phyloP scores from a whole-genome alignment of 768 basidiomycete genomes.

The Calocybe cyanea region DNA sequence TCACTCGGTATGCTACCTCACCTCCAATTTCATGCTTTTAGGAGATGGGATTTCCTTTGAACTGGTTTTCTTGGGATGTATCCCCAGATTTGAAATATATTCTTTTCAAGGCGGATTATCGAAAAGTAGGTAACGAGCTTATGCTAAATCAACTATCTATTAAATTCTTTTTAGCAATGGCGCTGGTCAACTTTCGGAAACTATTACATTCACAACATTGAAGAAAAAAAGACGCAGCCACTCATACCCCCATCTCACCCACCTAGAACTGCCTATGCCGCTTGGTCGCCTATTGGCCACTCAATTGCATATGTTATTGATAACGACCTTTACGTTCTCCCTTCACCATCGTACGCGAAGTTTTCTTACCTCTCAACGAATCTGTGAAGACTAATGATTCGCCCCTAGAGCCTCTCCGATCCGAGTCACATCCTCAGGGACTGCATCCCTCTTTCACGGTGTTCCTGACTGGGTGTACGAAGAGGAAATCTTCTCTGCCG shows the following conservation, averaged over 20 bases:
- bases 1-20: not conserved
- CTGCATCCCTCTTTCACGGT: slow-evolving; percentile 84
- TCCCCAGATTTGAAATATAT: slow-evolving; percentile 92
- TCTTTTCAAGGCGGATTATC: slow-evolving; percentile 69
- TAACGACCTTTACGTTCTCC: slow-evolving; percentile 88
- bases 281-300: slow-evolving; percentile 84
- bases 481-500: slow-evolving; percentile 76
- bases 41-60: slow-evolving; percentile 51
- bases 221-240: slow-evolving; percentile 62
- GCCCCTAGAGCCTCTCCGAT: slow-evolving; percentile 46
- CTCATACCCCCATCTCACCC: slow-evolving; percentile 67
- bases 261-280: slow-evolving; percentile 71
- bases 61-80: slow-evolving; percentile 67
- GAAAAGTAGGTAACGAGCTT: slow-evolving; percentile 48
- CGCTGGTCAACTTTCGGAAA: slow-evolving; percentile 86
- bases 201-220: slow-evolving; percentile 87
- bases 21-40: slow-evolving; percentile 23
- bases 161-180: slow-evolving; percentile 68
- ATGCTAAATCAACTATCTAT: no score
- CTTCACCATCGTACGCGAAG: slow-evolving; percentile 53
- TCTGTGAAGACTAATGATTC: slow-evolving; percentile 3
- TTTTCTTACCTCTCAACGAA: slow-evolving; percentile 21
- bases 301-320: slow-evolving; percentile 81
- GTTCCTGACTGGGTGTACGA: slow-evolving; percentile 98
- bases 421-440: slow-evolving; percentile 79